Conservation (phyloP, 257 asterid species). For the Catharanthus roseus region DNA sequence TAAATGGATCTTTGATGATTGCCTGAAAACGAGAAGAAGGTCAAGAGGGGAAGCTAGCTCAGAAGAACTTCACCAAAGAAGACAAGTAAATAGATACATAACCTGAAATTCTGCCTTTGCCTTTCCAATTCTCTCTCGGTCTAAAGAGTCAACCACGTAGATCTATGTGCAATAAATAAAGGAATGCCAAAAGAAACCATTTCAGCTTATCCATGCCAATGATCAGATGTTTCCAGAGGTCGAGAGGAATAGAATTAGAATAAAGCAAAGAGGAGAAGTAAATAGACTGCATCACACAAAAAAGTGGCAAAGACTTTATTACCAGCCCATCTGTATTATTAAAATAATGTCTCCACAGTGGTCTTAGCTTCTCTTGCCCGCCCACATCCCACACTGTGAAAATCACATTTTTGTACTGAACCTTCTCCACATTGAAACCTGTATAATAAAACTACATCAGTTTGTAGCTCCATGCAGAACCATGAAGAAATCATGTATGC, state of each 20-base stretch:
- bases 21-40: conserved; percentile 44
- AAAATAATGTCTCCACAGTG: conserved; percentile 97
- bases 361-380: conserved; percentile 92
- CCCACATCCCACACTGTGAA: conserved; percentile 99
- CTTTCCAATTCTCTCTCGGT: conserved; percentile 76
- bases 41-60: conserved; percentile 13
- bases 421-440: conserved; percentile 98
- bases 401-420: conserved; percentile 83
- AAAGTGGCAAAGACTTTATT: conserved; percentile 19
- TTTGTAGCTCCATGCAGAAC: conserved; percentile 7
- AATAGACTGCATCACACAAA: neutral
- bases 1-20: conserved; percentile 85
- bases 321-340: conserved; percentile 95
- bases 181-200: neutral
- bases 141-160: conserved; percentile 94
- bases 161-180: conserved; percentile 35
- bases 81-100: conserved; percentile 22
- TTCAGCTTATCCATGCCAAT: neutral
- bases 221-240: neutral
- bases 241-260: neutral
- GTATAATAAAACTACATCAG: conserved; percentile 31
- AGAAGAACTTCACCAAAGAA: conserved; percentile 12
- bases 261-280: neutral
- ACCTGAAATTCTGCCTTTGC: conserved; percentile 96
- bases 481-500: neutral